Evolutionary conservation across 306 rosid species (phyloP).

Genomic region (Castanea crenata): DNA sequence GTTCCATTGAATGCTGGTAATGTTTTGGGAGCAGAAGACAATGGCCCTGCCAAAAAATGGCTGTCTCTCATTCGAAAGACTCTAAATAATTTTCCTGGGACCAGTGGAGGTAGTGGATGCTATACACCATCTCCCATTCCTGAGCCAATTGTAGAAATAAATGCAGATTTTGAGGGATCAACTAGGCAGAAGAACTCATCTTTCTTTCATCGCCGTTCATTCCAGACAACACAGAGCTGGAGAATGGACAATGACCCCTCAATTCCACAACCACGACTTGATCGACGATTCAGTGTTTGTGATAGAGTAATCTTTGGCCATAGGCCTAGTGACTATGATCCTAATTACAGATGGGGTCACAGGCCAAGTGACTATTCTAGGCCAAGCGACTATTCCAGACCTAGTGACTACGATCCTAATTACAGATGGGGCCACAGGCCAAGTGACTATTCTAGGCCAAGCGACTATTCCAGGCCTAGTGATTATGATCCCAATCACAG

Average conservation of each 20-base stretch:
- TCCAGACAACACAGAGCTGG: constrained; percentile 87
- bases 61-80: constrained; percentile 85
- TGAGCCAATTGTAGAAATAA: constrained; percentile 70
- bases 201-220: constrained; percentile 89
- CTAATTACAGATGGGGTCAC: constrained; percentile 73
- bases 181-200: constrained; percentile 89
- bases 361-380: constrained; percentile 91
- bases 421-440: constrained; percentile 86
- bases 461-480: constrained; percentile 48
- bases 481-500: constrained; percentile 47
- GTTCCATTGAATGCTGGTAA: constrained; percentile 99
- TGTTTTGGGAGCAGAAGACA: constrained; percentile 94
- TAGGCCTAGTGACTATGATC: constrained; percentile 76
- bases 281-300: constrained; percentile 91
- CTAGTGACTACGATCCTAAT: constrained; percentile 28
- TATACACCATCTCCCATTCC: constrained; percentile 98
- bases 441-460: constrained; percentile 78
- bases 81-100: constrained; percentile 90
- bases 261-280: constrained; percentile 66
- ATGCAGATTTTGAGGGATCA: constrained; percentile 99
- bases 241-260: constrained; percentile 89
- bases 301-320: constrained; percentile 89
- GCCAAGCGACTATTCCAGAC: constrained; percentile 57
- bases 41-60: constrained; percentile 99
- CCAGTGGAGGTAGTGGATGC: constrained; percentile 69